phyloP scores from a whole-genome alignment of 306 rosid genomes.

The Herpetospermum pedunculosum region DNA sequence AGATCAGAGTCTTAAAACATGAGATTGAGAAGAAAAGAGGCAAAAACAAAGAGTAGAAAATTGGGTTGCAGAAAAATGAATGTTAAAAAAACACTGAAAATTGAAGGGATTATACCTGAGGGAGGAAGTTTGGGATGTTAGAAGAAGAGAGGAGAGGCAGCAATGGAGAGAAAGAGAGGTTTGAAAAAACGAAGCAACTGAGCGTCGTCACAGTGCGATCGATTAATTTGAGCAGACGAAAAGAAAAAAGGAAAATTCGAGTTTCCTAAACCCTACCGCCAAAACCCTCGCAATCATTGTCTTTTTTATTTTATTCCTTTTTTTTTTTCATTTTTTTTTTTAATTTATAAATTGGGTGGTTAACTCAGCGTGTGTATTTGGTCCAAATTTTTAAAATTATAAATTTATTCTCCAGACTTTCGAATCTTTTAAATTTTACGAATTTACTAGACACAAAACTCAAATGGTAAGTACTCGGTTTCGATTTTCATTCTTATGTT shows the following conservation, averaged over 20 bases:
- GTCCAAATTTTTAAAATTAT: too few relatives aligned
- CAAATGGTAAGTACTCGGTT: too few relatives aligned
- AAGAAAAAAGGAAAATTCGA: not conserved
- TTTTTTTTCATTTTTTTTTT: too few relatives aligned
- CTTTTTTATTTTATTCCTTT: not conserved
- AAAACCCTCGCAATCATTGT: conserved; percentile 21
- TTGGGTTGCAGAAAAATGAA: not conserved
- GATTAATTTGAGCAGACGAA: not conserved
- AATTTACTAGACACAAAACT: too few relatives aligned
- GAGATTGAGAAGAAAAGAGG: not conserved
- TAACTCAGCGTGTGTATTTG: too few relatives aligned
- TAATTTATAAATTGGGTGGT: too few relatives aligned
- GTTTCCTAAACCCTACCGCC: conserved; percentile 38
- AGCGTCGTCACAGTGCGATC: not conserved
- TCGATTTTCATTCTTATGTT: too few relatives aligned
- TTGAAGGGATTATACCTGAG: not conserved
- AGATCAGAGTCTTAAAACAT: not conserved
- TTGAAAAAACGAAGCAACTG: not conserved
- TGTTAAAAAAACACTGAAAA: not conserved
- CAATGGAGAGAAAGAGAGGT: not conserved
- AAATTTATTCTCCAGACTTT: too few relatives aligned
- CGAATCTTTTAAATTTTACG: too few relatives aligned
- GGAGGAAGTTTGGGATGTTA: not conserved
- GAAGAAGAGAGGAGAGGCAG: not conserved
- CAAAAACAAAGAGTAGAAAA: too few relatives aligned